phyloP scores from a whole-genome alignment of 805 yeast genomes.

The Pichia membranifaciens region DNA sequence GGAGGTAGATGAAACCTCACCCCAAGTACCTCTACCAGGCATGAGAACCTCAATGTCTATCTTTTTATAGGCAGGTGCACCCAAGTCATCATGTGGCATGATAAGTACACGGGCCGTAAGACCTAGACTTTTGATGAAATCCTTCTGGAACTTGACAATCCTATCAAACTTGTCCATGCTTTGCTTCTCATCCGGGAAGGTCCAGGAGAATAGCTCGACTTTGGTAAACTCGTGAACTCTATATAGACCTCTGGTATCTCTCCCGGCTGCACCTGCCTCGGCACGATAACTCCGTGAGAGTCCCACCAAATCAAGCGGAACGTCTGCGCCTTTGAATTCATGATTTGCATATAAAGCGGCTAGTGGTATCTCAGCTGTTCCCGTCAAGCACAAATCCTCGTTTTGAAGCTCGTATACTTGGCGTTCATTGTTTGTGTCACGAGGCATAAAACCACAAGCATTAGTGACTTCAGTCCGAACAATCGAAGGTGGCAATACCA shows the following conservation, averaged over 20 bases:
- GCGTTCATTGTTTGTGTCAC: conserved; percentile 79
- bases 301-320: conserved; percentile 67
- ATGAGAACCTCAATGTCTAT: conserved; percentile 96
- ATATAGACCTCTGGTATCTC: conserved; percentile 85
- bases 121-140: conserved; percentile 61
- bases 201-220: conserved; percentile 86
- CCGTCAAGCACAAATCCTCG: conserved; percentile 61
- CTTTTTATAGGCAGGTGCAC: conserved; percentile 88
- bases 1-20: conserved; percentile 86
- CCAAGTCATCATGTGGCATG: conserved; percentile 88
- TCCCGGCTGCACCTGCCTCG: conserved; percentile 96
- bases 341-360: conserved; percentile 68
- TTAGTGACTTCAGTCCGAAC: conserved; percentile 69
- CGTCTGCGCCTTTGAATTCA: conserved; percentile 25
- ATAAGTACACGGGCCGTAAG: conserved; percentile 73
- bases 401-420: conserved; percentile 66
- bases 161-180: conserved; percentile 52
- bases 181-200: conserved; percentile 26
- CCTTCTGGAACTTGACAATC: conserved; percentile 58
- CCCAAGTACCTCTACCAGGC: conserved; percentile 94
- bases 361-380: conserved; percentile 92
- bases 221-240: conserved; percentile 96
- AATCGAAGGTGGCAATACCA: conserved; percentile 80
- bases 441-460: conserved; percentile 94
- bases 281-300: conserved; percentile 85